Conservation (phyloP, 176 grass and related monocot species). For the Paspalum vaginatum region DNA sequence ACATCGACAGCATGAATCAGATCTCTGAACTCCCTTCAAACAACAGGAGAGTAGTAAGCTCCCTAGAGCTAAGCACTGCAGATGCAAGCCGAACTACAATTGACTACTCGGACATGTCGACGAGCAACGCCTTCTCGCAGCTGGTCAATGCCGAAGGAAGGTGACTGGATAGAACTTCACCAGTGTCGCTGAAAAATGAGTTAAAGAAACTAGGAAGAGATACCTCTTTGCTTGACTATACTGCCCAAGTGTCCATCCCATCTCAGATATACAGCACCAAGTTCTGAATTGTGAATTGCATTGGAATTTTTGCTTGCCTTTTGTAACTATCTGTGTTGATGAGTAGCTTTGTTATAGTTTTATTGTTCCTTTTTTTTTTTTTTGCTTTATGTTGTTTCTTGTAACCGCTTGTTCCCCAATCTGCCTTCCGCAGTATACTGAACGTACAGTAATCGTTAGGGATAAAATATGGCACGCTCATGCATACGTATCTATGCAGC, state of each 20-base stretch:
- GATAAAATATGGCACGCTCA: too few species aligned
- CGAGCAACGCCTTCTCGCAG: conserved; percentile 83
- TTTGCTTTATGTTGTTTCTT: conserved; percentile 9
- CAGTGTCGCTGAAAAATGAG: conserved; percentile 19
- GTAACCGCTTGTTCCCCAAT: neutral
- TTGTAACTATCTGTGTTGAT: conserved; percentile 10
- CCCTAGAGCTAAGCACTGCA: conserved; percentile 46
- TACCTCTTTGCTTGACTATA: conserved; percentile 19
- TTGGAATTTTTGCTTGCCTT: conserved; percentile 14
- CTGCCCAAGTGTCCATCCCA: neutral
- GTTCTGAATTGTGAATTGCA: conserved; percentile 29
- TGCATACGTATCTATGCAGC: too few species aligned
- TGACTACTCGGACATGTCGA: conserved; percentile 49
- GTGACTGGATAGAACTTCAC: conserved; percentile 32
- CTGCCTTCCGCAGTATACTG: neutral
- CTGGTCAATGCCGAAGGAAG: conserved; percentile 82
- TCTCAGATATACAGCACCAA: neutral
- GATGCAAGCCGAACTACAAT: conserved; percentile 30
- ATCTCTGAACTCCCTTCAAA: conserved; percentile 57
- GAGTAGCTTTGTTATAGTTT: neutral
- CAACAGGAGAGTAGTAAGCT: conserved; percentile 47
- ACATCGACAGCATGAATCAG: conserved; percentile 80
- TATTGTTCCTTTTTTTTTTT: neutral
- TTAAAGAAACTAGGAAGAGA: neutral
- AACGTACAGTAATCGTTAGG: too few species aligned